Evolutionary conservation across 106 monocot species (phyloP).

Genomic region (Posidonia australis): DNA sequence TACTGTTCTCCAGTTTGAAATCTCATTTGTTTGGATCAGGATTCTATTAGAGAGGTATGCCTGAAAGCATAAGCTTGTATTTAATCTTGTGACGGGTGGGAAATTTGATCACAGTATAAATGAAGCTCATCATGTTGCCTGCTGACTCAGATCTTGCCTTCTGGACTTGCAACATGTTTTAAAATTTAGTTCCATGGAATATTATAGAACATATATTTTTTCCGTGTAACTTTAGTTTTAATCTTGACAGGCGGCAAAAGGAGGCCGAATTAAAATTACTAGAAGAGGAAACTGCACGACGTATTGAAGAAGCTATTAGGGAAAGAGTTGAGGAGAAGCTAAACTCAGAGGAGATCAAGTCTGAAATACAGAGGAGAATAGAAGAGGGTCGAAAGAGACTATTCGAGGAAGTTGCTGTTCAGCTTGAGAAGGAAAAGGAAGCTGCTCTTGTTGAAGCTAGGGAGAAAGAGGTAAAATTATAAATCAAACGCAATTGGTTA

Average conservation of each 20-base stretch:
- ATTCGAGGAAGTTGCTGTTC: slow-evolving; percentile 60
- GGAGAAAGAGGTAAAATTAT: slow-evolving; percentile 50
- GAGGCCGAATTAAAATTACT: slow-evolving; percentile 87
- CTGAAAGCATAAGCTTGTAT: slow-evolving; percentile 70
- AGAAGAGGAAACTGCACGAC: slow-evolving; percentile 91
- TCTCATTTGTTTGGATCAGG: slow-evolving; percentile 84
- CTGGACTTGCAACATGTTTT: slow-evolving; percentile 14
- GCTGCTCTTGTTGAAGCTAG: slow-evolving; percentile 64
- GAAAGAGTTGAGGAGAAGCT: slow-evolving; percentile 82
- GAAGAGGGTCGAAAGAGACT: slow-evolving; percentile 80
- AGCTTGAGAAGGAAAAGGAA: slow-evolving; percentile 94
- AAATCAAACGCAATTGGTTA: background rate
- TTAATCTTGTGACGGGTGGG: slow-evolving; percentile 27
- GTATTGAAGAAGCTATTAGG: slow-evolving; percentile 92
- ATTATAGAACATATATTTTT: background rate
- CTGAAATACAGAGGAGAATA: slow-evolving; percentile 70
- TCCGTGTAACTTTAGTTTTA: slow-evolving; percentile 5
- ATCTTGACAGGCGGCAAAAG: slow-evolving; percentile 55
- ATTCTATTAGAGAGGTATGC: slow-evolving; percentile 94
- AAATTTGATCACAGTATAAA: slow-evolving; percentile 20
- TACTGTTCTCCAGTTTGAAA: slow-evolving; percentile 87
- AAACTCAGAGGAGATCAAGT: slow-evolving; percentile 74
- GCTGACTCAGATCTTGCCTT: slow-evolving; percentile 15
- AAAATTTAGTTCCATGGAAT: background rate
- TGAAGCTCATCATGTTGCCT: slow-evolving; percentile 32